These are phyloP conservation scores for Candida dendrica DNA, from an alignment of 805 yeast species.

Conservation along the genomic window DNA sequence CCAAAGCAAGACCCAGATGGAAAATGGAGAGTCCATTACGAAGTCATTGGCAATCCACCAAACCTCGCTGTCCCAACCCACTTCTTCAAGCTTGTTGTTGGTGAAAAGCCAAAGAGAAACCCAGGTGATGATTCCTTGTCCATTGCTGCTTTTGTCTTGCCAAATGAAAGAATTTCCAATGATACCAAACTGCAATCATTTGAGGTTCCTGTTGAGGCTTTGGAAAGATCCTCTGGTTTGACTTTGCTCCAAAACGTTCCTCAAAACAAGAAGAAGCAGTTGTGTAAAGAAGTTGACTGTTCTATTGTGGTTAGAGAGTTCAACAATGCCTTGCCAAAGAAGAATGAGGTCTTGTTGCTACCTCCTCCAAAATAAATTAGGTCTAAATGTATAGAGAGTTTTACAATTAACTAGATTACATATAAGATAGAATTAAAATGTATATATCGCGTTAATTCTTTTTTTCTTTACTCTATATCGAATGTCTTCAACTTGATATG, in stretches of 20 bases:
- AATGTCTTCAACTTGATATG: slow-evolving; percentile 50
- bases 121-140: slow-evolving; percentile 36
- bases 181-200: slow-evolving; percentile 62
- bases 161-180: slow-evolving; percentile 77
- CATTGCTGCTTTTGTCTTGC: slow-evolving; percentile 90
- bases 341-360: slow-evolving; percentile 5
- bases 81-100: slow-evolving; percentile 85
- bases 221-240: slow-evolving; percentile 82
- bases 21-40: slow-evolving; percentile 77
- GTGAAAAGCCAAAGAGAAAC: slow-evolving; percentile 48
- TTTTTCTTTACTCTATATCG: slow-evolving; percentile 14
- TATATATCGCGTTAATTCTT: no score
- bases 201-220: slow-evolving; percentile 83
- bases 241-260: slow-evolving; percentile 71
- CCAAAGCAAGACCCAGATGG: slow-evolving; percentile 76
- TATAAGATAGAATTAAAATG: no score
- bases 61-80: slow-evolving; percentile 96
- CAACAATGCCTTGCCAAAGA: slow-evolving; percentile 31
- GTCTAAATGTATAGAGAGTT: no score
- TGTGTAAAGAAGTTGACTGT: slow-evolving; percentile 79
- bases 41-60: slow-evolving; percentile 95
- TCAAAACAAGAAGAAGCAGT: slow-evolving; percentile 42
- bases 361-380: slow-evolving; percentile 15
- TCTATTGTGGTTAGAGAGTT: slow-evolving; percentile 79
- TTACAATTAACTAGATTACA: no score